Conservation (phyloP, 495 filamentous ascomycete species). For the Penicillium canariense region DNA sequence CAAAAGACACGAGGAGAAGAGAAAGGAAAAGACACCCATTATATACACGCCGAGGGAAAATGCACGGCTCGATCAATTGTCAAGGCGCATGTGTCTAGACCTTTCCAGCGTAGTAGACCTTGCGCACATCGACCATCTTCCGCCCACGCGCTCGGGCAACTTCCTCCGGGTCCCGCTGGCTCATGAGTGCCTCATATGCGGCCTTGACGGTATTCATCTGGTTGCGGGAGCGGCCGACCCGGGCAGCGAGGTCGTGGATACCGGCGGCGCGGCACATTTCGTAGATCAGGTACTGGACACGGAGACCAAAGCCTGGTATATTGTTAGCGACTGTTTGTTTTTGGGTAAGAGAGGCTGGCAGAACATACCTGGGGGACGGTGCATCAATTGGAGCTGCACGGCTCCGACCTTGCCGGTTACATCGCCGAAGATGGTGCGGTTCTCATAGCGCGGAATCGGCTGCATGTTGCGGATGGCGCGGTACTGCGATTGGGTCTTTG, state of each 20-base stretch:
- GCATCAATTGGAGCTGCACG: slow-evolving; percentile 72
- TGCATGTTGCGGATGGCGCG: slow-evolving; percentile 82
- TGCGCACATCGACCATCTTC: slow-evolving; percentile 93
- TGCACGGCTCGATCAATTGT: slow-evolving; percentile 22
- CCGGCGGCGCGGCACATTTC: slow-evolving; percentile 84
- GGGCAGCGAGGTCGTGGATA: slow-evolving; percentile 79
- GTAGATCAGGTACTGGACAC: slow-evolving; percentile 85
- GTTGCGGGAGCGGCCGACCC: slow-evolving; percentile 76
- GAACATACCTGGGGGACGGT: slow-evolving; percentile 80
- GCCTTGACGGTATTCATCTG: slow-evolving; percentile 97
- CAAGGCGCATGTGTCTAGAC: slow-evolving; percentile 40
- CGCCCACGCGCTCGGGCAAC: slow-evolving; percentile 81
- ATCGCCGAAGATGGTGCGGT: slow-evolving; percentile 84
- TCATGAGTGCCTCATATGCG: slow-evolving; percentile 73
- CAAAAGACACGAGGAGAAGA: slow-evolving; percentile 29
- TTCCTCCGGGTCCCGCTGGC: slow-evolving; percentile 81
- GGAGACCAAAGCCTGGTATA: slow-evolving; percentile 78
- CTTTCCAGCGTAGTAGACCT: slow-evolving; percentile 92
- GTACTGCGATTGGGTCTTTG: slow-evolving; percentile 62
- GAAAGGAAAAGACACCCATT: slow-evolving; percentile 30
- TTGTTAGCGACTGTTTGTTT: not conserved
- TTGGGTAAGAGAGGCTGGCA: not conserved
- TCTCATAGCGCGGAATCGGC: slow-evolving; percentile 85
- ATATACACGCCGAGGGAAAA: slow-evolving; percentile 38
- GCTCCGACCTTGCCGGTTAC: slow-evolving; percentile 82